These are phyloP conservation scores for Cryptococcus hybrid DNA, from an alignment of 1,284 basidiomycete genomes.

Conservation along the genomic window DNA sequence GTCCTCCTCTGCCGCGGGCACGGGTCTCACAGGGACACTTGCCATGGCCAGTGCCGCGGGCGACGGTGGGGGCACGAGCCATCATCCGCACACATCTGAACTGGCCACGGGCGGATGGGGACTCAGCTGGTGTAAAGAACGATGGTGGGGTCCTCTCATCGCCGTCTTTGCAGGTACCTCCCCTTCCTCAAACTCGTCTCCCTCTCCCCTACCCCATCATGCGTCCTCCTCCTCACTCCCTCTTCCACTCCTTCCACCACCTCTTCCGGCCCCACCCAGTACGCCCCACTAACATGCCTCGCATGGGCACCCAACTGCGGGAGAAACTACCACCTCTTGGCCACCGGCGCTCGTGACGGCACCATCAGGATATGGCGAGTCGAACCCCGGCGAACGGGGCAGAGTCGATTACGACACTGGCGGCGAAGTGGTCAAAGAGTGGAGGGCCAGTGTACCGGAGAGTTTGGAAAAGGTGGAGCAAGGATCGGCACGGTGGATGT, in stretches of 20 bases:
- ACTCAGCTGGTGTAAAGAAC: constrained; percentile 89
- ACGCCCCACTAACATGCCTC: constrained; percentile 65
- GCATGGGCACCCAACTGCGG: constrained; percentile 91
- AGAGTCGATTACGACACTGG: constrained; percentile 27
- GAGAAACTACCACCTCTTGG: constrained; percentile 84
- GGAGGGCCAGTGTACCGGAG: constrained; percentile 65
- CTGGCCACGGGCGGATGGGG: constrained; percentile 84
- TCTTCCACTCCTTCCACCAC: constrained; percentile 24
- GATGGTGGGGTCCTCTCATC: constrained; percentile 86
- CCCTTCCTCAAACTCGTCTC: constrained; percentile 54
- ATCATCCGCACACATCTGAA: constrained; percentile 3
- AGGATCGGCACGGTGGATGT: constrained; percentile 88
- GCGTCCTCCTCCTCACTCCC: constrained; percentile 22
- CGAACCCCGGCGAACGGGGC: constrained; percentile 39
- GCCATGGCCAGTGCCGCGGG: too few relatives aligned
- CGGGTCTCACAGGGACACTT: too few relatives aligned
- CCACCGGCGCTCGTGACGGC: constrained; percentile 81
- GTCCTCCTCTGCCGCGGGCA: not conserved
- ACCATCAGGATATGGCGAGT: constrained; percentile 82
- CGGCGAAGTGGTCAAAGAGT: constrained; percentile 49
- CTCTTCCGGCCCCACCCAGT: constrained; percentile 15
- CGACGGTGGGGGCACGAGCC: not conserved
- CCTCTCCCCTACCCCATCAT: constrained; percentile 43
- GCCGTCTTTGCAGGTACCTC: constrained; percentile 70
- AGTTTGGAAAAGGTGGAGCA: constrained; percentile 75